phyloP scores from a whole-genome alignment of 1,284 basidiomycete genomes.

The Ustilago shanxiensis region DNA sequence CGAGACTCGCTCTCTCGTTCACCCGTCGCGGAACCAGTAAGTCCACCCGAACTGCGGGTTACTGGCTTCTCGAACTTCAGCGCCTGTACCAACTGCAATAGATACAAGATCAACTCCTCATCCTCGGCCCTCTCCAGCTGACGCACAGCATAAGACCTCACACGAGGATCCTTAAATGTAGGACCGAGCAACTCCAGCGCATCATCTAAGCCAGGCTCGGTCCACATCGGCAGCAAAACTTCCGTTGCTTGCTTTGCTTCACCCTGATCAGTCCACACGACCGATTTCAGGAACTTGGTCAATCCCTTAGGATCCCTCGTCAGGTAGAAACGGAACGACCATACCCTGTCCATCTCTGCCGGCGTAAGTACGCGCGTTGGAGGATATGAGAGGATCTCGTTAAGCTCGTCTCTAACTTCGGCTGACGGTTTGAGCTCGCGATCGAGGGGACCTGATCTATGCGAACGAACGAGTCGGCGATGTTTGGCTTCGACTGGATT shows the following conservation, averaged over 20 bases:
- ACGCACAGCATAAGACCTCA: slow-evolving; percentile 92
- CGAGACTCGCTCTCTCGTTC: slow-evolving; percentile 24
- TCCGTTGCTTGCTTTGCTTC: slow-evolving; percentile 99
- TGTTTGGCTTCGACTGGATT: slow-evolving; percentile 99
- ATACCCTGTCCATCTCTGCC: slow-evolving; percentile 94
- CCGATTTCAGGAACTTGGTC: slow-evolving; percentile 97
- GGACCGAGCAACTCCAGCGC: slow-evolving; percentile 92
- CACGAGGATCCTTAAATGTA: slow-evolving; percentile 87
- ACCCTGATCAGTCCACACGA: slow-evolving; percentile 94
- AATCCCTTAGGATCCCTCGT: slow-evolving; percentile 86
- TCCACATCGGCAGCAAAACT: slow-evolving; percentile 94
- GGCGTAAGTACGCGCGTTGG: slow-evolving; percentile 88
- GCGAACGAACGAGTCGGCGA: slow-evolving; percentile 90
- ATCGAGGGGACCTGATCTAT: slow-evolving; percentile 92
- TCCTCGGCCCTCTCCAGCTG: slow-evolving; percentile 92
- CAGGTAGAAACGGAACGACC: slow-evolving; percentile 99
- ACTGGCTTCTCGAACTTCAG: slow-evolving; percentile 76
- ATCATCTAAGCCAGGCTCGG: slow-evolving; percentile 95
- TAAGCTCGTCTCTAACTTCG: slow-evolving; percentile 91
- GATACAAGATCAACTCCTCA: slow-evolving; percentile 93
- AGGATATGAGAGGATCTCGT: slow-evolving; percentile 87
- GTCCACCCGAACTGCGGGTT: slow-evolving; percentile 16
- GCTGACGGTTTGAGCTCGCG: slow-evolving; percentile 94
- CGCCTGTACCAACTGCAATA: slow-evolving; percentile 96
- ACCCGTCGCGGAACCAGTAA: slow-evolving; percentile 22